Evolutionary conservation across 345 rosid genomes (phyloP), one percentile per base, ranked within the genome.

Genomic region (Moricandia arvensis): DNA sequence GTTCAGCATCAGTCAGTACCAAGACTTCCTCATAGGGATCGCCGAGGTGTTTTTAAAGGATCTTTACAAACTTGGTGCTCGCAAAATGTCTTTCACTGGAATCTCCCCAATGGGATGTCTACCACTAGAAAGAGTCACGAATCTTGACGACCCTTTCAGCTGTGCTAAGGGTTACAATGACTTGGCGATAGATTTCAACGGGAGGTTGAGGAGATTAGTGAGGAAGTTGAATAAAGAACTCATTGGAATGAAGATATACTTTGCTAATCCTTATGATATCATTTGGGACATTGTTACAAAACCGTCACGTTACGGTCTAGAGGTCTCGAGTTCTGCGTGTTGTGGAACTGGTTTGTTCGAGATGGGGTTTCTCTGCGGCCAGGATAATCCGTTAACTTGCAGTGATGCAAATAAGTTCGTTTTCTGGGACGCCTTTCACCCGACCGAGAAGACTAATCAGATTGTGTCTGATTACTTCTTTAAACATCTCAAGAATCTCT

Each of bases 71-170:
- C 86, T 89, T 0, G 93, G 93, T n/a, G 89, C 86, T 41, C 74
- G 91, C 7, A 89, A 81, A 74, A 68, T 89, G 64, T 81, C 89
- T 15, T 78, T 87, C 17, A 82, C 87, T 3, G 93, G 93, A 27
- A 75, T 84, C n/a, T 83, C 91, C 1, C 91, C 91, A 1, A 89
- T 89, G 85, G 93, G 91, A 16, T 87, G 93, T 74, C 35, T 89
- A 66, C 93, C 91, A 5, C 21, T 82, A 21, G 85, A 87, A 78
- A 82, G 91, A 74, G 69, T 84, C 17, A 73, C 83, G 3, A 85
- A 89, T 63, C 26, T 80, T 6, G 24, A 76, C 12, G 78, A 66
- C 26, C 82, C 82, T 41, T 69, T 70, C 24, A 68, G 74, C 41
- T 87, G 90, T 59, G 17, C 77, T 12, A 37, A 33, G 45, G 72